Conservation (phyloP, 2,329 filamentous ascomycete species). For the Colletotrichum shisoi region DNA sequence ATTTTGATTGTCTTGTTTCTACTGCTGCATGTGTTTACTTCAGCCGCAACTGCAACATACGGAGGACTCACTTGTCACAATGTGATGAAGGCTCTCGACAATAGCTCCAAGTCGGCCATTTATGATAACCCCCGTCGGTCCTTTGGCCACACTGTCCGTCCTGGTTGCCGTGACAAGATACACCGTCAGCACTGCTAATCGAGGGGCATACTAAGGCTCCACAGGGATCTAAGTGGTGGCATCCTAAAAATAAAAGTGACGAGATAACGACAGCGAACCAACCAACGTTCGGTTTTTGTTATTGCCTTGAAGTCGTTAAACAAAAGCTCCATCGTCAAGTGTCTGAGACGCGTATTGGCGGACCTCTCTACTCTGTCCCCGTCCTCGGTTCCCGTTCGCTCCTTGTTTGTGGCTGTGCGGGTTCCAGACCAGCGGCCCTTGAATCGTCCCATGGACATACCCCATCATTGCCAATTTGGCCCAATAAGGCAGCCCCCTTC, state of each 20-base stretch:
- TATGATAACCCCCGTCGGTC: background rate
- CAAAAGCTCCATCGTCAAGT: background rate
- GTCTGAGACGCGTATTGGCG: background rate
- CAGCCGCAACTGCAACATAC: background rate
- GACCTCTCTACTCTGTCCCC: background rate
- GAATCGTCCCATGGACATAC: conserved; percentile 27
- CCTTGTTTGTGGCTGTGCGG: conserved; percentile 33
- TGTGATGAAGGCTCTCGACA: background rate
- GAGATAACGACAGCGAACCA: background rate
- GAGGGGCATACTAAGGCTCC: background rate
- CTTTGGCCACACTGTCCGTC: background rate
- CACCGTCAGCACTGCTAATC: background rate
- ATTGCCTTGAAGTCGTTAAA: background rate
- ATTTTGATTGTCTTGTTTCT: no score
- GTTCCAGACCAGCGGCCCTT: conserved; percentile 17
- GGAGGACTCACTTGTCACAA: background rate
- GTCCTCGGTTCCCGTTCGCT: background rate
- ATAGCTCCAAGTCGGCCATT: background rate
- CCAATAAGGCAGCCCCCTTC: conserved; percentile 2
- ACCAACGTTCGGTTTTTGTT: background rate
- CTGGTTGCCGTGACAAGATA: conserved; percentile 5
- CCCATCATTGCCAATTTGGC: background rate
- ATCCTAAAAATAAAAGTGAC: background rate
- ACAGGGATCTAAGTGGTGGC: background rate
- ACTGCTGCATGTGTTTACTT: no score